A percentile compares a stretch with the other conserved stretches of the same genome.
Conservation (phyloP, 805 yeast genomes). For the Sporopachydermia quercuum region DNA sequence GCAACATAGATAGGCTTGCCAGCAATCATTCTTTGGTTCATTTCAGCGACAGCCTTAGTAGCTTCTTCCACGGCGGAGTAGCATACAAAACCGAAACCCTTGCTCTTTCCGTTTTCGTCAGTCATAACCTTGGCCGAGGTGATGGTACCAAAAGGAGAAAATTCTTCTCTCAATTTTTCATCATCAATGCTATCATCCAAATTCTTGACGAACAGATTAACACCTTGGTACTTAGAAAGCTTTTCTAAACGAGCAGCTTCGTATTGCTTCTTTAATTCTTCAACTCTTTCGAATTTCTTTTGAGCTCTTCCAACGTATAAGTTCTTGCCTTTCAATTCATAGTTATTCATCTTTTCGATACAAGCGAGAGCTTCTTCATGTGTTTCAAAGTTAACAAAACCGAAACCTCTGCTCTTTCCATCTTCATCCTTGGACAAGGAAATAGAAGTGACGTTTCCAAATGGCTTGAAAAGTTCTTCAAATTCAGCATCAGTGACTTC, state of each 20-base stretch:
- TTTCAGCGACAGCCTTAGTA: constrained; percentile 92
- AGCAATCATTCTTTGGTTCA: constrained; percentile 91
- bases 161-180: constrained; percentile 82
- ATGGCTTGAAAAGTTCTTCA: constrained; percentile 51
- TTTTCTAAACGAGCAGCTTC: constrained; percentile 87
- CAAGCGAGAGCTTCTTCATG: constrained; percentile 87
- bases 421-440: constrained; percentile 66
- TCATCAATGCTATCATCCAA: constrained; percentile 88
- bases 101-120: constrained; percentile 87
- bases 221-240: constrained; percentile 90
- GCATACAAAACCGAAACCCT: constrained; percentile 98
- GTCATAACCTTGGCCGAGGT: constrained; percentile 94
- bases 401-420: constrained; percentile 90
- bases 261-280: constrained; percentile 88
- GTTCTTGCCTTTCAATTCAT: constrained; percentile 71
- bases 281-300: constrained; percentile 94
- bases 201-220: constrained; percentile 92
- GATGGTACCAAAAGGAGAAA: constrained; percentile 84
- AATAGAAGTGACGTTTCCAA: constrained; percentile 74
- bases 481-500: constrained; percentile 54
- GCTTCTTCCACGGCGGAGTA: constrained; percentile 98
- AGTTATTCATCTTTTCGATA: constrained; percentile 81
- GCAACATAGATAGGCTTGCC: constrained; percentile 98
- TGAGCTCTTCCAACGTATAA: constrained; percentile 97
- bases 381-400: constrained; percentile 79